Conservation (phyloP, 495 filamentous ascomycete species). For the Lepidopterella palustris region DNA sequence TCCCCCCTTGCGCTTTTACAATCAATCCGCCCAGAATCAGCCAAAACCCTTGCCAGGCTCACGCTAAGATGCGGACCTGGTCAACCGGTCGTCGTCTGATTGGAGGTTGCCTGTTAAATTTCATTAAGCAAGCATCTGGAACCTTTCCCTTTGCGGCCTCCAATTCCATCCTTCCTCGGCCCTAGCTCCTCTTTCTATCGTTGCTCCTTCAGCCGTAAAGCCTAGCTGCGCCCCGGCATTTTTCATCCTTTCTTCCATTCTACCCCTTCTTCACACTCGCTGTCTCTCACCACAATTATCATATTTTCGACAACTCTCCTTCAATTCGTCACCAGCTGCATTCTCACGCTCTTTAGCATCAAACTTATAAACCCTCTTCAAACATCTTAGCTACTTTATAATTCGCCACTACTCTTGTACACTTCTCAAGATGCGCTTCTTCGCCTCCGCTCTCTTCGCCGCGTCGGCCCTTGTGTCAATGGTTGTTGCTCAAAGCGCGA, state of each 20-base stretch:
- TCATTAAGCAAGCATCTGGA: not conserved
- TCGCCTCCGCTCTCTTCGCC: slow-evolving; percentile 24
- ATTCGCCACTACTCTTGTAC: not conserved
- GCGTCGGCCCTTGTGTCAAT: slow-evolving; percentile 27
- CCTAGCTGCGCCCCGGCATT: slow-evolving; percentile 13
- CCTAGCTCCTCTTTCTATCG: slow-evolving; percentile 17
- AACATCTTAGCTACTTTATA: not conserved
- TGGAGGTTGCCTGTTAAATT: not conserved
- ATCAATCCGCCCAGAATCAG: too few species aligned
- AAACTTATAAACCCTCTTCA: not conserved
- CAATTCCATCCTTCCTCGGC: not conserved
- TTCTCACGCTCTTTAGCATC: not conserved
- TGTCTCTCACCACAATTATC: not conserved
- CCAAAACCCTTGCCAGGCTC: not conserved
- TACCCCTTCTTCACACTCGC: not conserved
- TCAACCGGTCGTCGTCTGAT: not conserved
- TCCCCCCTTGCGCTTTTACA: too few species aligned
- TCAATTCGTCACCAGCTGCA: slow-evolving; percentile 2
- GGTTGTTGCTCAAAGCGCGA: slow-evolving; percentile 28
- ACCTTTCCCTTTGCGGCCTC: not conserved
- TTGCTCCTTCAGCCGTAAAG: slow-evolving; percentile 22
- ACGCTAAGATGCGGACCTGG: not conserved
- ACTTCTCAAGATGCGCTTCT: slow-evolving; percentile 37
- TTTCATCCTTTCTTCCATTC: slow-evolving; percentile 6
- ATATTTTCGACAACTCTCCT: slow-evolving; percentile 21